phyloP scores from a whole-genome alignment of 2,329 filamentous ascomycete species.

The Penicillium frequentans region DNA sequence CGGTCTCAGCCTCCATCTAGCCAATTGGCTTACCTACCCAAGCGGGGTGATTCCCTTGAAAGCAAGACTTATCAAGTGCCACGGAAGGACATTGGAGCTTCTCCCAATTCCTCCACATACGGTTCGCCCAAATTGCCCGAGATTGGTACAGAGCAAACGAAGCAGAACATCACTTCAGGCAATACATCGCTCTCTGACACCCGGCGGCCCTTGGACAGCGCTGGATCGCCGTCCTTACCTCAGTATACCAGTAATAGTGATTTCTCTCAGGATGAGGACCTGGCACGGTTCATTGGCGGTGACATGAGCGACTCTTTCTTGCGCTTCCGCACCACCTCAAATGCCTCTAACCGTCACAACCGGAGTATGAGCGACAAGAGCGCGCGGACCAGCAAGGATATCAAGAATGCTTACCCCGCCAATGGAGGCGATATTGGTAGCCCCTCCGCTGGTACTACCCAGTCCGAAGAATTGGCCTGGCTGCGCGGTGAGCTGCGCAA shows the following conservation, averaged over 20 bases:
- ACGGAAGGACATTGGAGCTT: conserved; percentile 62
- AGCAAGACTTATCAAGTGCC: conserved; percentile 55
- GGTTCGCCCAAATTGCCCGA: conserved; percentile 43
- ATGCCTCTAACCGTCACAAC: conserved; percentile 90
- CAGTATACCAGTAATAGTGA: conserved; percentile 68
- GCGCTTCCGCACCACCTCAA: conserved; percentile 68
- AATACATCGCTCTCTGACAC: conserved; percentile 42
- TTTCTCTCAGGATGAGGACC: conserved; percentile 93
- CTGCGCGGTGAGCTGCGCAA: conserved; percentile 72
- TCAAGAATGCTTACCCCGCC: conserved; percentile 69
- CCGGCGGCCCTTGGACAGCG: conserved; percentile 42
- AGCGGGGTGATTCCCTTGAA: conserved; percentile 62
- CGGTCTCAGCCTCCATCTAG: conserved; percentile 34
- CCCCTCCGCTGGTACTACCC: conserved; percentile 63
- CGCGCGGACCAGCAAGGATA: conserved; percentile 59
- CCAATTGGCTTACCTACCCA: conserved; percentile 44
- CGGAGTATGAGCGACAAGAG: conserved; percentile 76
- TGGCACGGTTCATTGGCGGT: conserved; percentile 80
- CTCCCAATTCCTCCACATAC: conserved; percentile 33
- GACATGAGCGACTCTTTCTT: conserved; percentile 78
- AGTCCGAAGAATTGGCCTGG: conserved; percentile 63
- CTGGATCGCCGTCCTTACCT: conserved; percentile 66
- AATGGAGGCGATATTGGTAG: conserved; percentile 66
- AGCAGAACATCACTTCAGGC: conserved; percentile 42
- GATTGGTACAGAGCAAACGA: conserved; percentile 11